phyloP scores from a whole-genome alignment of 2,329 filamentous ascomycete species.

The Phyllachora maydis region DNA sequence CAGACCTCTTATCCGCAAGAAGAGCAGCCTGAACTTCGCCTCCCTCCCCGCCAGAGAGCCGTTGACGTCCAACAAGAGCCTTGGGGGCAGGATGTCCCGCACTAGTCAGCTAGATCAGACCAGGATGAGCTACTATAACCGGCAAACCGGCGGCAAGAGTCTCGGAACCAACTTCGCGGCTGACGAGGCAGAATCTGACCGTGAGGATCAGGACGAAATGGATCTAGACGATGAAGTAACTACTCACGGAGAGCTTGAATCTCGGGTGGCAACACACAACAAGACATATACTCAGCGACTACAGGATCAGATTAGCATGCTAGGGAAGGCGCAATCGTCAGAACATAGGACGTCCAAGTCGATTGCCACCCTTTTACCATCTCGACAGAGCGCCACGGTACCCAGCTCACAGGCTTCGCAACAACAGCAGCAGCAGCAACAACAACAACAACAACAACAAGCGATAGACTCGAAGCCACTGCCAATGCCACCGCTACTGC shows the following conservation, averaged over 20 bases:
- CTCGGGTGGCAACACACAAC: conserved; percentile 39
- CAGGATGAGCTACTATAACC: conserved; percentile 54
- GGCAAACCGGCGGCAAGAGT: conserved; percentile 55
- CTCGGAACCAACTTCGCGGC: conserved; percentile 23
- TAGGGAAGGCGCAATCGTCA: conserved; percentile 34
- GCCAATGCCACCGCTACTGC: no score
- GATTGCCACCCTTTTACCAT: conserved; percentile 15
- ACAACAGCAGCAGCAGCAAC: conserved; percentile 5
- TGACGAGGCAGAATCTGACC: no score
- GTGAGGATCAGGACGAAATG: conserved; percentile 27
- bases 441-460: no score
- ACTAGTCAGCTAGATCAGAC: conserved; percentile 58
- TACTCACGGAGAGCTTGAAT: conserved; percentile 21
- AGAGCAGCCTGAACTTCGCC: conserved; percentile 90
- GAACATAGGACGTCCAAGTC: conserved; percentile 25
- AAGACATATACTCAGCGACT: conserved; percentile 88
- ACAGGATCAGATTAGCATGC: conserved; percentile 74
- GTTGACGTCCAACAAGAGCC: conserved; percentile 63
- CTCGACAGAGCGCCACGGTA: conserved; percentile 10
- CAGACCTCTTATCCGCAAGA: conserved; percentile 67
- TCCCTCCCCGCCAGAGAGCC: conserved; percentile 83
- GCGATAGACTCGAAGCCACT: no score
- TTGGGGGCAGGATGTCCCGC: conserved; percentile 50
- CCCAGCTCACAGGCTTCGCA: conserved; percentile 12
- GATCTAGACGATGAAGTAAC: conserved; percentile 22